phyloP scores from a whole-genome alignment of 1,284 basidiomycete genomes.

The Ceratobasidium sp. region DNA sequence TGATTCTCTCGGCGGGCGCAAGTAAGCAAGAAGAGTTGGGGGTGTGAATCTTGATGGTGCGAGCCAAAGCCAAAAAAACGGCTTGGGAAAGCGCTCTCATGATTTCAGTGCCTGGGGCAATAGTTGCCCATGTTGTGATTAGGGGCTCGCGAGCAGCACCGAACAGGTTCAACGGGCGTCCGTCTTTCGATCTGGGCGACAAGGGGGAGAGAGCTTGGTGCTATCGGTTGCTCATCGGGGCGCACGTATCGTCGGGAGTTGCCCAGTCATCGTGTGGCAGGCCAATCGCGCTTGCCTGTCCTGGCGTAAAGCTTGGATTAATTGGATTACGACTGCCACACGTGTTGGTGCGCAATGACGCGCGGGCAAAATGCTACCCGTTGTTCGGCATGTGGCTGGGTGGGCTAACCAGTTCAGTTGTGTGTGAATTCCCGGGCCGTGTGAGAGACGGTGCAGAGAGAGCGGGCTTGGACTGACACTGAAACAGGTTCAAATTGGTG shows the following conservation, averaged over 20 bases:
- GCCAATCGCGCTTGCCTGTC: not conserved
- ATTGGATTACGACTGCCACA: not conserved
- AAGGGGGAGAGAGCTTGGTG: not conserved
- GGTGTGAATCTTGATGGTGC: constrained; percentile 3
- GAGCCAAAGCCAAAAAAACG: not conserved
- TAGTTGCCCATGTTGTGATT: not conserved
- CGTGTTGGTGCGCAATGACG: not conserved
- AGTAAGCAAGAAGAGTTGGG: not conserved
- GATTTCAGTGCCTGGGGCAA: constrained; percentile 3
- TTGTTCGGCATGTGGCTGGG: not conserved
- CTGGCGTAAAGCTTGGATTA: not conserved
- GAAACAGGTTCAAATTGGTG: not conserved
- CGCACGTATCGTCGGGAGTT: not conserved
- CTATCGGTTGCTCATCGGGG: not conserved
- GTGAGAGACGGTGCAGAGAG: not conserved
- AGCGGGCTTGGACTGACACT: not conserved
- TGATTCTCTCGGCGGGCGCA: not conserved
- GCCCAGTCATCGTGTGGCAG: not conserved
- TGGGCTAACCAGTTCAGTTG: constrained; percentile 10
- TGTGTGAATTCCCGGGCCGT: not conserved
- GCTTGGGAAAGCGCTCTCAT: not conserved
- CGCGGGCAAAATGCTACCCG: not conserved
- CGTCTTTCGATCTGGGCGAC: too few species aligned
- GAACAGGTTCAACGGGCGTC: not conserved
- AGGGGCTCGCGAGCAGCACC: constrained; percentile 1